Percentiles rank a stretch among this genome's conserved stretches.
phyloP scores from a whole-genome alignment of 805 yeast genomes.

The Phaffomyces thermotolerans region DNA sequence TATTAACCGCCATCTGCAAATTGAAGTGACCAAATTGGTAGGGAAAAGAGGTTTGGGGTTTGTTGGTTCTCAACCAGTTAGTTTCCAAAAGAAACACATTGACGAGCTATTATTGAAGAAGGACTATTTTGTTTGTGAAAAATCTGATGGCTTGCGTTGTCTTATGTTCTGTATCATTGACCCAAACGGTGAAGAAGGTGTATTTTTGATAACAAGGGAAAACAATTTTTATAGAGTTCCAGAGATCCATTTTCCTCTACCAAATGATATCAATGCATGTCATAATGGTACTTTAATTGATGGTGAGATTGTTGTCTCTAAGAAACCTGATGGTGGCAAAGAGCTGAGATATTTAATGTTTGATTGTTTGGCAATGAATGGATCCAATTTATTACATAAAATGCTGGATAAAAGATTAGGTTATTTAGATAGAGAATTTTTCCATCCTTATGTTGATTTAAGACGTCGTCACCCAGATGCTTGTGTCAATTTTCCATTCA shows the following conservation, averaged over 20 bases:
- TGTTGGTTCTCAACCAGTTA: conserved; percentile 95
- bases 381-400: conserved; percentile 59
- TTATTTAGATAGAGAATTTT: conserved; percentile 73
- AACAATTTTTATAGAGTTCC: conserved; percentile 80
- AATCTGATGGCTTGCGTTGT: conserved; percentile 88
- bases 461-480: conserved; percentile 66
- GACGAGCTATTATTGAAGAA: conserved; percentile 49
- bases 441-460: conserved; percentile 71
- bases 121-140: conserved; percentile 94
- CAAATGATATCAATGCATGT: conserved; percentile 43
- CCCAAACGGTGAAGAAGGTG: conserved; percentile 76
- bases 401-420: conserved; percentile 79
- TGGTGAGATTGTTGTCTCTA: conserved; percentile 85
- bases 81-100: conserved; percentile 73
- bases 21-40: conserved; percentile 57
- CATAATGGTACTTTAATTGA: conserved; percentile 89
- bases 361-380: conserved; percentile 84
- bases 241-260: conserved; percentile 74
- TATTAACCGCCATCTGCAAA: conserved; percentile 59
- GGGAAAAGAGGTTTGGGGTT: conserved; percentile 47
- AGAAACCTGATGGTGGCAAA: conserved; percentile 47
- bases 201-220: conserved; percentile 81
- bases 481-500: conserved; percentile 74
- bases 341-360: conserved; percentile 80
- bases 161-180: conserved; percentile 59